Evolutionary conservation across 75 land plant species (phyloP), one percentile per base, ranked within the genome.

Genomic region (Pinus taeda): DNA sequence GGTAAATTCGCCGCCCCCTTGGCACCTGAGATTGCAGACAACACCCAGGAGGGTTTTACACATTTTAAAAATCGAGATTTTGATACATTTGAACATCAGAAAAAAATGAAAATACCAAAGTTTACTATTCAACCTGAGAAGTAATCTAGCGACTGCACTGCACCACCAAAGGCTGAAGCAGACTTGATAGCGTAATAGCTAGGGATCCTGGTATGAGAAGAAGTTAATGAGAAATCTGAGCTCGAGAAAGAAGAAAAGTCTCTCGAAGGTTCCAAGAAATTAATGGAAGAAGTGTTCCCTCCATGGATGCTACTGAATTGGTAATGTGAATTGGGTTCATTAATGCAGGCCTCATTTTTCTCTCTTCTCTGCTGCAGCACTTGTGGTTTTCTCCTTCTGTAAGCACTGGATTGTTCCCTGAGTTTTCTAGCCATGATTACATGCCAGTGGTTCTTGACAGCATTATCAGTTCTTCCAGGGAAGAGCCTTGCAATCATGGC

Each of bases 371-470:
- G 72, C 24, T 39, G 70, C 70, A 24, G 0, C 3, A 18, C 22
- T 0, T 18, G 72, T 21, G 80, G 29, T 24, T 83, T 86, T 33
- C 81, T 86, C 70, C 76, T 59, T 30, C 82, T 60, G 63, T 76
- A 63, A 3, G 75, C n/a, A 11, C 57, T 55, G 75, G 88, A 86
- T 49, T 72, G 79, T 58, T 86, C 88, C 24, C 88, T 79, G 76
- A 73, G 73, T 58, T 81, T 85, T 72, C 89, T 81, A 36, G 89
- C 89, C 87, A 85, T 87, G 76, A 87, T 80, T 6, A 87, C 89
- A 72, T 87, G 89, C 89, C 89, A 87, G 56, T 87, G 89, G 78
- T 87, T 87, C 84, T 87, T 87, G 30, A 87, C 87, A 15, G 89
- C 86, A 63, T 87, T 87, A 69, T 87, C 89, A 5, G 89, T 87